Evolutionary conservation across 257 asterid species (phyloP).

Genomic region (Orobanche coerulescens): DNA sequence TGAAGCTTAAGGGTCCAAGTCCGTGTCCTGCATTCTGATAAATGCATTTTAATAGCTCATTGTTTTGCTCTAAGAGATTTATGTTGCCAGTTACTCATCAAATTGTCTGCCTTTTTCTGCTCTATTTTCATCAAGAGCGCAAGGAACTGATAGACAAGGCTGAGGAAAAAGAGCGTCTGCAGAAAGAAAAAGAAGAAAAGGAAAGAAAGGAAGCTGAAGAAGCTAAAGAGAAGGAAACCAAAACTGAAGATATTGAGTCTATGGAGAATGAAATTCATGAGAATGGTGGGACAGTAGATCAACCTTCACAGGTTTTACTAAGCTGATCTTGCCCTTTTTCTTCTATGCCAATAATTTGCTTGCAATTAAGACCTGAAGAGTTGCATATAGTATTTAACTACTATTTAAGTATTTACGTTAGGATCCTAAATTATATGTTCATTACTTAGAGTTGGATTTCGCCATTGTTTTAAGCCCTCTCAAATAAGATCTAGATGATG

Average conservation of each 20-base stretch:
- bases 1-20: slow-evolving; percentile 15
- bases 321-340: slow-evolving; percentile 20
- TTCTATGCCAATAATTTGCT: not conserved
- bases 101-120: slow-evolving; percentile 17
- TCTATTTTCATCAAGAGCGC: slow-evolving; percentile 40
- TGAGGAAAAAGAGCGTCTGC: slow-evolving; percentile 78
- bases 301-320: slow-evolving; percentile 43
- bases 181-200: slow-evolving; percentile 77
- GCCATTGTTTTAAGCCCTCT: not conserved
- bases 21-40: slow-evolving; percentile 1
- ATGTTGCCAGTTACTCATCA: slow-evolving; percentile 10
- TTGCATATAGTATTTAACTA: slow-evolving; percentile 10
- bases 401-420: not conserved
- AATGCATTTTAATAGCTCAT: slow-evolving; percentile 9
- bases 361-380: slow-evolving; percentile 7
- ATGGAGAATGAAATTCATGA: slow-evolving; percentile 36
- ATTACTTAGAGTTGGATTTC: not conserved
- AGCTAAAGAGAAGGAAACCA: slow-evolving; percentile 35
- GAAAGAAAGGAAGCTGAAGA: slow-evolving; percentile 55
- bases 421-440: not conserved
- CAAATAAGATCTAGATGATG: slow-evolving; percentile 12
- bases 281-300: slow-evolving; percentile 34
- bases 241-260: slow-evolving; percentile 40
- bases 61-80: slow-evolving; percentile 14
- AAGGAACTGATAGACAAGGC: slow-evolving; percentile 89